Evolutionary conservation across 495 filamentous ascomycete species (phyloP).

Genomic region (Xylaria longipes): DNA sequence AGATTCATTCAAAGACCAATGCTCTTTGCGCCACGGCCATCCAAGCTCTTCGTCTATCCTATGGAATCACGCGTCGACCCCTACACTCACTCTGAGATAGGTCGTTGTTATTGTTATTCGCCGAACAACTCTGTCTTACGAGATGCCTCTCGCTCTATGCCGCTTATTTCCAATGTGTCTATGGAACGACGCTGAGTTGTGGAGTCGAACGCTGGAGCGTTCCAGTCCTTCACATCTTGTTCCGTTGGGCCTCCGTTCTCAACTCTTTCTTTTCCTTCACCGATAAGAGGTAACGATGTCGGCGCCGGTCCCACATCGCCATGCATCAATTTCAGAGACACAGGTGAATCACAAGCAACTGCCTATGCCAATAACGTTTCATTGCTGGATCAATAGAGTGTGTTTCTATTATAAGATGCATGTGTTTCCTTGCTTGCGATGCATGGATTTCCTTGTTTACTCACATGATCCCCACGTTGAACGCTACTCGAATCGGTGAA

Average conservation of each 20-base stretch:
- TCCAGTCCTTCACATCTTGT: background rate
- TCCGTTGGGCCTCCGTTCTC: background rate
- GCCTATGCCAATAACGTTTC: background rate
- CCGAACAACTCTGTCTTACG: background rate
- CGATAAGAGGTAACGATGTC: background rate
- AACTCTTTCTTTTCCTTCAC: background rate
- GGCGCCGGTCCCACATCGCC: background rate
- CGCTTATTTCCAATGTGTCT: background rate
- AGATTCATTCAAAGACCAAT: conserved; percentile 2
- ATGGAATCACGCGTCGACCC: background rate
- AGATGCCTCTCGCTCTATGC: background rate
- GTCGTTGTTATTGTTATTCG: background rate
- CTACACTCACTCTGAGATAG: background rate
- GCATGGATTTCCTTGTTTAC: conserved; percentile 2
- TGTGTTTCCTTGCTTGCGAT: background rate
- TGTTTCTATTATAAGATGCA: conserved; percentile 14
- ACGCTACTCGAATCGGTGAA: background rate
- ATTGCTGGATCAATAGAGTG: background rate
- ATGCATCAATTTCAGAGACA: background rate
- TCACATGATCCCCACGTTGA: conserved; percentile 14
- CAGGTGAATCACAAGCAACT: background rate
- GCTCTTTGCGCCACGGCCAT: background rate
- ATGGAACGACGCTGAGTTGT: background rate
- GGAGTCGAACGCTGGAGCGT: background rate
- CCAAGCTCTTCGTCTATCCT: background rate